Evolutionary conservation across 305 asterid genomes (phyloP), one percentile per base, ranked within the genome.

Genomic region (Fraxinus xanthoxyloides): DNA sequence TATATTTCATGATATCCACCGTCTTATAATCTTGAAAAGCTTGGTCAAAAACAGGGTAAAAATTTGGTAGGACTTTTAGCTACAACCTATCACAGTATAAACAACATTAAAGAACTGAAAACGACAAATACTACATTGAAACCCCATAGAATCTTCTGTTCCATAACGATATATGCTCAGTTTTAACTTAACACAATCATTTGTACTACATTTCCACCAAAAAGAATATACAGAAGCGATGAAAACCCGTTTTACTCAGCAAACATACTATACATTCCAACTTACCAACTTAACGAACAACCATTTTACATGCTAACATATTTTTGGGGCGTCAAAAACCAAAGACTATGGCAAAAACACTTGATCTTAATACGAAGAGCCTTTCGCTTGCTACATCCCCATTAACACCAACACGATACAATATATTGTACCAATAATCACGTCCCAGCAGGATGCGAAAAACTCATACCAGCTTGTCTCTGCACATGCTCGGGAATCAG

Each of bases 401-500:
- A 2, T 36, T 38, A 38, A 38, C 13, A 46, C 78, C 81, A 69
- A 36, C 34, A 28, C 36, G 34, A 82, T 79, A 77, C 26, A 40
- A 59, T 24, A 67, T 69, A 79, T 38, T 69, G 43, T 46, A 69
- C 4, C 17, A 35, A 76, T 15, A 75, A 85, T 26, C 77, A 82
- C 10, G 86, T 61, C 24, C 80, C 85, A 19, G 81, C 56, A 12
- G 87, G 83, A 76, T 84, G 82, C 3, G 82, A 70, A 28, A 82
- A 80, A 67, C 79, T 78, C 70, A 77, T 75, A 34, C 80, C 84
- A 72, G 56, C 82, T 81, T 83, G 91, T 38, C 87, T 79, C 61
- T 85, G 75, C 63, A 85, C 84, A 84, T 87, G 91, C 86, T 85
- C 89, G 2, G 91, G 91, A 74, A 89, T 85, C 81, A 89, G 73